phyloP scores from a whole-genome alignment of 2,329 filamentous ascomycete genomes.

The Beauveria rudraprayagi region DNA sequence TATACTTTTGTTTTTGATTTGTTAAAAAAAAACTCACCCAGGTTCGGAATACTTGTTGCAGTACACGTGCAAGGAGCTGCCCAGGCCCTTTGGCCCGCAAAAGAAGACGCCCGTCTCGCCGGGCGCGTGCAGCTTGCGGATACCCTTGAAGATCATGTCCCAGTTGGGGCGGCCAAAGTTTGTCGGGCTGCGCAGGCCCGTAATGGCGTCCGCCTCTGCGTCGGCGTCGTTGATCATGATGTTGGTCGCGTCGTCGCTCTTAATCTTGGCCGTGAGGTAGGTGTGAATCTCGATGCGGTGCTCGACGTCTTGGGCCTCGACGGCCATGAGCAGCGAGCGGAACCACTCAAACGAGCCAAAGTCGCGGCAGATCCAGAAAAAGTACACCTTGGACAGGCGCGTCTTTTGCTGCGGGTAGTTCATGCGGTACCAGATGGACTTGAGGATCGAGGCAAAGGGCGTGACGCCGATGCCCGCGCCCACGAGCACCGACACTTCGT shows the following conservation, averaged over 20 bases:
- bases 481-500: constrained; percentile 70
- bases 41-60: constrained; percentile 85
- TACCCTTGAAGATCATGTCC: constrained; percentile 82
- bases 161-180: constrained; percentile 84
- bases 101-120: constrained; percentile 75
- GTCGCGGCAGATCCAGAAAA: constrained; percentile 87
- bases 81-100: constrained; percentile 74
- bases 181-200: constrained; percentile 70
- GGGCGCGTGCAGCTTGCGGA: constrained; percentile 68
- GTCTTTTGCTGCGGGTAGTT: constrained; percentile 78
- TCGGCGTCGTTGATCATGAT: constrained; percentile 91
- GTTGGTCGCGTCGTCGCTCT: constrained; percentile 77
- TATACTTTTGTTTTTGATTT: too few species aligned
- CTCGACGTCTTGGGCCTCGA: constrained; percentile 78
- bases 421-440: constrained; percentile 91
- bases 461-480: constrained; percentile 79
- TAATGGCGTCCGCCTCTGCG: constrained; percentile 77
- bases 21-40: constrained; percentile 42
- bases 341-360: constrained; percentile 90
- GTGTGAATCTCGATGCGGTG: constrained; percentile 84
- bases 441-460: constrained; percentile 79
- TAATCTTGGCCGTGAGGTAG: constrained; percentile 81
- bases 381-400: constrained; percentile 76
- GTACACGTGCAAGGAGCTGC: constrained; percentile 69
- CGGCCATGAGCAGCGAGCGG: constrained; percentile 71